Conservation (phyloP, 768 basidiomycete genomes). For the Rhizopogon rudus region DNA sequence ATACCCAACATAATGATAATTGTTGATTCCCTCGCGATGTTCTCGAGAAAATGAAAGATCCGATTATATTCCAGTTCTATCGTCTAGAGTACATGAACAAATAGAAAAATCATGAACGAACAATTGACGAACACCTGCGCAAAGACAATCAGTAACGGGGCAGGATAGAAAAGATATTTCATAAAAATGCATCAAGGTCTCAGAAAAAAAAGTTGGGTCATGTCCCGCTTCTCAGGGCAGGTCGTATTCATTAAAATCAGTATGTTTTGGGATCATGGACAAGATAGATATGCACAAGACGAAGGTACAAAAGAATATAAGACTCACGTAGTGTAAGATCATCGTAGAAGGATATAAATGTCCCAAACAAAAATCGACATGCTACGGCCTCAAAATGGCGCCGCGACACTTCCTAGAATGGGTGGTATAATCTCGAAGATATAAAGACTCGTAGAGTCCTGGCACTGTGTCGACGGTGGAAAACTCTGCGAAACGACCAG, state of each 20-base stretch:
- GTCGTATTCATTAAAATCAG: conserved; percentile 30
- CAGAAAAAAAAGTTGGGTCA: conserved; percentile 9
- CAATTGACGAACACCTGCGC: background rate
- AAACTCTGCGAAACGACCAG: conserved; percentile 34
- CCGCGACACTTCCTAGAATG: conserved; percentile 48
- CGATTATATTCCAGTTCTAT: background rate
- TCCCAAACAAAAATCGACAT: conserved; percentile 44
- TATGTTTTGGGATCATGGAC: conserved; percentile 21
- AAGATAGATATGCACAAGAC: background rate
- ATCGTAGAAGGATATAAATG: conserved; percentile 12
- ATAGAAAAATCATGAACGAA: background rate
- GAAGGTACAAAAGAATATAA: background rate
- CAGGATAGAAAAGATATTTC: too few species aligned
- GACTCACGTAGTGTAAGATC: background rate
- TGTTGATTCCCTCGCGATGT: background rate
- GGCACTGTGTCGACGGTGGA: conserved; percentile 46
- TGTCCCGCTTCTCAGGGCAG: conserved; percentile 16
- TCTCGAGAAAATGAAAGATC: background rate
- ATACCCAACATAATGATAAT: too few species aligned
- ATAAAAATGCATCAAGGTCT: background rate
- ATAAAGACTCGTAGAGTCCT: conserved; percentile 32
- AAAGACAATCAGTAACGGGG: background rate
- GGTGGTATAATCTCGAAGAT: conserved; percentile 36
- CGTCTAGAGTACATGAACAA: background rate
- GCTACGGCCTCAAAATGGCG: conserved; percentile 32